phyloP scores from a whole-genome alignment of 768 basidiomycete species.

The Mycena venus region DNA sequence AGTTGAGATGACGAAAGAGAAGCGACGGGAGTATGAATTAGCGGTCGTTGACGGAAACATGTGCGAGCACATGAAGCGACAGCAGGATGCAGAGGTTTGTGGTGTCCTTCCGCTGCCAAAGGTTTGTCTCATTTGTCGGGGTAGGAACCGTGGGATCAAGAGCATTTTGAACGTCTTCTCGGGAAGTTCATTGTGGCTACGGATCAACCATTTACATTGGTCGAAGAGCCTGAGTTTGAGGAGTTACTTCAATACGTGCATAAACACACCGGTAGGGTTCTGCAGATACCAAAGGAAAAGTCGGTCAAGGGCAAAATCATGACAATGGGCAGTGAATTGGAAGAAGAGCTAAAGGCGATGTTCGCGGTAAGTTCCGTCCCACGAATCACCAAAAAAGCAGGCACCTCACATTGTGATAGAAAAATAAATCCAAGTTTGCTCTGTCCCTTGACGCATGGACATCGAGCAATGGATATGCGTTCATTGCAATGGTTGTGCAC shows the following conservation, averaged over 20 bases:
- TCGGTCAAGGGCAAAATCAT: constrained; percentile 30
- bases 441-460: not conserved
- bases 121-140: too few species aligned
- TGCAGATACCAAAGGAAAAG: constrained; percentile 13
- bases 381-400: not conserved
- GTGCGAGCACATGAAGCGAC: too few species aligned
- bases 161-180: constrained; percentile 23
- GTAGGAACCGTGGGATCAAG: constrained; percentile 26
- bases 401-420: not conserved
- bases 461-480: not conserved
- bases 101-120: too few species aligned
- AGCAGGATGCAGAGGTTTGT: too few species aligned
- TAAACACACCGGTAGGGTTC: not conserved
- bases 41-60: too few species aligned
- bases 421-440: not conserved
- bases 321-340: constrained; percentile 31
- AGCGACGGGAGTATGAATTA: too few species aligned
- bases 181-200: constrained; percentile 23
- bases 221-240: constrained; percentile 33
- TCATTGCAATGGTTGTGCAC: not conserved
- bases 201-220: constrained; percentile 38
- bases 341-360: constrained; percentile 25
- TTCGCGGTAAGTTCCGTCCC: constrained; percentile 30
- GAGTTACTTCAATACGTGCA: constrained; percentile 33
- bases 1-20: too few species aligned